Evolutionary conservation across 2,329 filamentous ascomycete genomes (phyloP), one percentile per base, ranked within the genome.

Genomic region (Rhynchosporium agropyri): DNA sequence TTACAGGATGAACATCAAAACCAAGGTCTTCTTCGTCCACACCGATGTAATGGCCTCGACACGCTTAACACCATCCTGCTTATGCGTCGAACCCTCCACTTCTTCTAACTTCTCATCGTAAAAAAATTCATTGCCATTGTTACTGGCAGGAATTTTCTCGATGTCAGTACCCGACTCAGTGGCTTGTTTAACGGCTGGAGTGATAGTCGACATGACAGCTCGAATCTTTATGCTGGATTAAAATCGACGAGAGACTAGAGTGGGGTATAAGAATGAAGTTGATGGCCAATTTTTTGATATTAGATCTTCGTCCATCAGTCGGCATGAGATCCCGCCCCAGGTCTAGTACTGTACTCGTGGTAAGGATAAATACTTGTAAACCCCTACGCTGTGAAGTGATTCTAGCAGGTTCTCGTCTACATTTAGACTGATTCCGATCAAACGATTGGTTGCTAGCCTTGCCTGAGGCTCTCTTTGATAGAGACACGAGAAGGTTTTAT

Each of bases 1-100:
- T 62, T 71, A 81, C 80, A 77, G 77, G 64, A 77, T 68, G 71
- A 80, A 81, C 67, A 78, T 79, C 56, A 76, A 71, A 58, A 77
- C 73, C 55, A 83, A 71, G 12, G 79, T 78, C 65, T 73, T 75
- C 40, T 76, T 77, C 6, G 78, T 79, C 81, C 81, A 83, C 49
- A 78, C 79, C 69, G 79, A 68, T 58, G 78, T 81, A 38, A 81
- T 79, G 12, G 80, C 81, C 69, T 83, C 79, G n/a, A 80, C 79
- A 66, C 79, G 80, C 63, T 77, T 74, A 9, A 83, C 80, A 67
- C 80, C 80, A 36, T 54, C 46, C 29, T 71, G 67, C 42, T 71
- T 71, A 36, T 60, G 46, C 10, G 56, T 53, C n/a, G 50, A 53
- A 26, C 33, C 50, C 15, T 53, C 50, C 33, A 38, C 50, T 4